Base-by-base conservation (phyloP, 2,329 filamentous ascomycete species). In the Alternaria sp. region DNA sequence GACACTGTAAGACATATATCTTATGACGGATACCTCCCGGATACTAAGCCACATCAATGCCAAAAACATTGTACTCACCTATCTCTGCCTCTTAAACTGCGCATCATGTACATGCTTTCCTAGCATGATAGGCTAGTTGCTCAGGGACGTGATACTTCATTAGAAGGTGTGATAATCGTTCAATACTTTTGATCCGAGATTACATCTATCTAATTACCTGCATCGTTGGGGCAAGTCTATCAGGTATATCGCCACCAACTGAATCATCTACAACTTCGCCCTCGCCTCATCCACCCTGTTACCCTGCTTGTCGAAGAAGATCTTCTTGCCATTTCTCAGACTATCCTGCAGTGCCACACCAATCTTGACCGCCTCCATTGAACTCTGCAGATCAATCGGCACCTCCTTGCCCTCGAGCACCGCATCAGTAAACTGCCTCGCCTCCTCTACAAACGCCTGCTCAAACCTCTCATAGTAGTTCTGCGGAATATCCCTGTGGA, bases 381-480 rank as follows among this genome's bases (percentile, higher is more conserved):
- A 87, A 18, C 86, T 85, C 30, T 78, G 74, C 48, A 90, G 72
- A 74, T 85, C 85, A 67, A 90, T 81, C 0, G 87, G 87, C 49
- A 88, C 75, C 14, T 81, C 76, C 18, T 78, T 85, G 63, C 85
- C 77, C 63, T 90, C 86, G 54, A 90, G 75, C 59, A 86, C 86
- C 16, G 80, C 82, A 12, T 83, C 85, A 0, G 86, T 87, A 64
- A 90, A 90, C 75, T 90, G 87, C 58, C 87, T 85, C 6, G 85
- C 84, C 77, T 91, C 87, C 12, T 79, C 84, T n/a, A 88, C 84
- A 71, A 90, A 90, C 0, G 88, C 88, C 27, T 85, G 78, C 64
- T 86, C 82, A 69, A 90, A 90, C 0, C 88, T 79, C 43, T 85
- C 88, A 71, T 87, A 90, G 73, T 89, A 90, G 64, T 86, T 82